Base-by-base conservation (phyloP, 371 early-diverging fungal species). In the Mortierella sp. region DNA sequence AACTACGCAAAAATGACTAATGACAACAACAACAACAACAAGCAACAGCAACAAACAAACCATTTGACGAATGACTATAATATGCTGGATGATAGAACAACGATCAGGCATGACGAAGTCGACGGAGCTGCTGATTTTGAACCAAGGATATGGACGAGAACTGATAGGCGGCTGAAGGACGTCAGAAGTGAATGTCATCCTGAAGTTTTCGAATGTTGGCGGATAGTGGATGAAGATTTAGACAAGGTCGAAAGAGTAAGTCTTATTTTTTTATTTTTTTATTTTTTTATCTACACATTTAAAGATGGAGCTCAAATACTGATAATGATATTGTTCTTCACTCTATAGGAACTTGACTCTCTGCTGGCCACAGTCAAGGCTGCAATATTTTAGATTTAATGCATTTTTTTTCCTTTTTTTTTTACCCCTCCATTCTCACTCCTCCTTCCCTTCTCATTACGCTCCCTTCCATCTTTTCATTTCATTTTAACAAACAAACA, bases 131-230 rank as follows among this genome's bases (percentile, higher is more conserved):
- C 19, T 38, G 62, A 62, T n/a, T 55, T 55, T 32, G 72, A 53
- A 21, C 69, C 69, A n/a, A 72, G 69, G 67, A 69, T 67, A 58
- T 78, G 78, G 78, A 63, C 63, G 2, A 60, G 80, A 24, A 74
- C 72, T 2, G 82, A 81, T n/a, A 47, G 65, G 43, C 57, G 82
- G 21, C 53, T 81, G 36, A 59, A 63, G 55, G 82, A 81, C 47
- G 82, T 81, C 9, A 69, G 43, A 45, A 22, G 24, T 24, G 82
- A 81, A 24, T 81, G 82, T 47, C 82, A 81, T 40, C 82, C 82
- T 19, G 82, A 81, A 55, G 82, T 81, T 21, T 76, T 76, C 58
- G 82, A 75, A 21, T 81, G 82, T 60, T 81, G 82, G 82, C 59
- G 53, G 41, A 72, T 69, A 50, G 76, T 81, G 4, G 82, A 81